Evolutionary conservation across 2,329 filamentous ascomycete genomes (phyloP), one percentile per base, ranked within the genome.

Genomic region (Aspergillus terreus): DNA sequence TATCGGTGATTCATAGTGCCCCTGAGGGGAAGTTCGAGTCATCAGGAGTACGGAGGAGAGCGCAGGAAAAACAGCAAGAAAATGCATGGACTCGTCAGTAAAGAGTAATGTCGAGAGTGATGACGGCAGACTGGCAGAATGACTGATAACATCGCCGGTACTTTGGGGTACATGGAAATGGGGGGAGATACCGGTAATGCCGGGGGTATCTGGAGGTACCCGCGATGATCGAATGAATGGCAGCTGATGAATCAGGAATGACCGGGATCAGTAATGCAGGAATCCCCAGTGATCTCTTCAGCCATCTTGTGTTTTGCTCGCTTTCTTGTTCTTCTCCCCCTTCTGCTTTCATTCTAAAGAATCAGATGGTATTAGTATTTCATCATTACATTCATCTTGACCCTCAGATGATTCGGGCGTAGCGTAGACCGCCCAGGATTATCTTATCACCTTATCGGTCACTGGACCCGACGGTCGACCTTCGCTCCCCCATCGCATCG

Each of bases 301-400:
- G 27, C 7, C 27, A 7, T 30, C 27, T 30, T 30, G 23, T 30
- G 7, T 30, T 11, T 30, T 30, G 9, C 64, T 68, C 62, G 67
- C 66, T 66, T 65, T 66, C 64, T 65, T 61, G 12, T 21, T 50
- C 41, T 30, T 50, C 53, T 46, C 46, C 54, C 54, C 54, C 64
- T 61, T 47, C 54, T 55, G 55, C 64, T 62, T 62, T 68, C 68
- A 66, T 68, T 65, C 60, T 57, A 10, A 30, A 9, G 6, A 30
- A 30, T 23, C 23, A 23, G 4, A 23, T 23, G 23, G 23, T 23
- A 23, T 23, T 23, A 23, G 23, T 23, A 23, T 23, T 23, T 23
- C 23, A 23, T 23, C 23, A 23, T 23, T 23, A 23, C 23, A 23
- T 6, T 30, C 27, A 30, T 30, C 27, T 10, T 30, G 6, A 9